A percentile compares a stretch with the other conserved stretches of the same genome.
Conservation (phyloP, 768 basidiomycete genomes). For the Tulasnella sp. region DNA sequence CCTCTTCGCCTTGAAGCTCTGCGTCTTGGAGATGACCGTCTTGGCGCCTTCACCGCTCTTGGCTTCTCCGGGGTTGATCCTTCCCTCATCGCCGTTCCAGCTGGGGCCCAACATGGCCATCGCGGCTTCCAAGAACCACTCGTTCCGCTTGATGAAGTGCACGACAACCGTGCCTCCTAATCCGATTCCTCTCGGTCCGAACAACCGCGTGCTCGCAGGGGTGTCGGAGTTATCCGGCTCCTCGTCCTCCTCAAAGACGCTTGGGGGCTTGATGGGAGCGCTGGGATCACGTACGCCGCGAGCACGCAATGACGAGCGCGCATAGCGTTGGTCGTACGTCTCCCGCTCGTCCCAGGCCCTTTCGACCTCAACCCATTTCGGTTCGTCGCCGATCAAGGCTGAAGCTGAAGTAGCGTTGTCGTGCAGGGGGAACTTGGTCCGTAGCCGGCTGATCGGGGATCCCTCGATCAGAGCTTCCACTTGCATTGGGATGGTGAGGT, state of each 20-base stretch:
- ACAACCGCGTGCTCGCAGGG: not conserved
- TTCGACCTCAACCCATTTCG: slow-evolving; percentile 31
- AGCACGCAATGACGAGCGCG: not conserved
- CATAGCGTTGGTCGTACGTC: slow-evolving; percentile 33
- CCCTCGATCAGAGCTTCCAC: slow-evolving; percentile 94
- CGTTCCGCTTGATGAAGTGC: slow-evolving; percentile 95
- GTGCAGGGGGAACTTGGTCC: slow-evolving; percentile 31
- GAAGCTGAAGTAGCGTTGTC: not conserved
- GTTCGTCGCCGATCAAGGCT: slow-evolving; percentile 7
- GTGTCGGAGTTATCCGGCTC: slow-evolving; percentile 46
- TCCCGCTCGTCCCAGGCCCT: slow-evolving; percentile 35
- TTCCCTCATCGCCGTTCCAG: slow-evolving; percentile 9
- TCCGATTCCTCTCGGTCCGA: slow-evolving; percentile 33
- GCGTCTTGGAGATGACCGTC: slow-evolving; percentile 18
- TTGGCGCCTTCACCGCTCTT: not conserved
- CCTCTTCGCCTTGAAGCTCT: slow-evolving; percentile 8
- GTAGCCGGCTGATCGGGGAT: slow-evolving; percentile 70
- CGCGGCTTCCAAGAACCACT: slow-evolving; percentile 95
- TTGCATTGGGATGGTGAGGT: slow-evolving; percentile 63
- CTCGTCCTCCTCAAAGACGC: slow-evolving; percentile 61
- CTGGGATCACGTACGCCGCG: slow-evolving; percentile 32
- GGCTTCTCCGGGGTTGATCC: slow-evolving; percentile 1
- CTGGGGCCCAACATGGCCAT: slow-evolving; percentile 63
- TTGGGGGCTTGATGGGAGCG: slow-evolving; percentile 58
- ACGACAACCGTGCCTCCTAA: slow-evolving; percentile 91